Evolutionary conservation across 2,329 filamentous ascomycete genomes (phyloP).

Genomic region (Dryadomyces quercivorus): DNA sequence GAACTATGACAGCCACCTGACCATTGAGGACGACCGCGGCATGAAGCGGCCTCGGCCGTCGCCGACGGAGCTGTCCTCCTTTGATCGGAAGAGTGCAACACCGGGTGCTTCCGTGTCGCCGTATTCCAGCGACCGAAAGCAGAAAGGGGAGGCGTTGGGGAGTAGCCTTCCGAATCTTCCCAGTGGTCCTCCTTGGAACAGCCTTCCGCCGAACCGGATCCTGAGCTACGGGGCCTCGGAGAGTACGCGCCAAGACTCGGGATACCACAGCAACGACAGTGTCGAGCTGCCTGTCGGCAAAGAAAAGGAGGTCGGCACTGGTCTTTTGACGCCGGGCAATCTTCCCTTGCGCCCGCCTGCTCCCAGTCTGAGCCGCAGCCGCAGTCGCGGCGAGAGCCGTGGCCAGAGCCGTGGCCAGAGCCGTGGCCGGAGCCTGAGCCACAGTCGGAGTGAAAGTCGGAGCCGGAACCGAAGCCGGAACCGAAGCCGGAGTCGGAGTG

Average conservation of each 20-base stretch:
- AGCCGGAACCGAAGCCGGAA: not conserved
- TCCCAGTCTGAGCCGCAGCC: not conserved
- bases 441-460: not conserved
- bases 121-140: not conserved
- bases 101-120: not conserved
- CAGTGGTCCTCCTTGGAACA: slow-evolving; percentile 1
- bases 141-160: not conserved
- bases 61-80: not conserved
- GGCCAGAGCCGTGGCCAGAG: not conserved
- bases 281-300: not conserved
- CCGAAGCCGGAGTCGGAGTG: not conserved
- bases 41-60: slow-evolving; percentile 9
- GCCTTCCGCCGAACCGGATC: slow-evolving; percentile 2
- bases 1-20: not conserved
- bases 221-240: slow-evolving; percentile 1
- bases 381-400: not conserved
- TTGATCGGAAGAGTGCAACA: not conserved
- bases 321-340: not conserved
- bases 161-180: not conserved
- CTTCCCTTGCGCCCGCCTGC: slow-evolving; percentile 1
- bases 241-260: not conserved
- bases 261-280: not conserved
- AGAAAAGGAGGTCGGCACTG: not conserved
- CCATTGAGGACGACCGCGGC: slow-evolving; percentile 3
- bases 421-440: not conserved